These are phyloP conservation scores for Coriolopsis trogii DNA, from an alignment of 1,284 basidiomycete genomes.

Conservation along the genomic window DNA sequence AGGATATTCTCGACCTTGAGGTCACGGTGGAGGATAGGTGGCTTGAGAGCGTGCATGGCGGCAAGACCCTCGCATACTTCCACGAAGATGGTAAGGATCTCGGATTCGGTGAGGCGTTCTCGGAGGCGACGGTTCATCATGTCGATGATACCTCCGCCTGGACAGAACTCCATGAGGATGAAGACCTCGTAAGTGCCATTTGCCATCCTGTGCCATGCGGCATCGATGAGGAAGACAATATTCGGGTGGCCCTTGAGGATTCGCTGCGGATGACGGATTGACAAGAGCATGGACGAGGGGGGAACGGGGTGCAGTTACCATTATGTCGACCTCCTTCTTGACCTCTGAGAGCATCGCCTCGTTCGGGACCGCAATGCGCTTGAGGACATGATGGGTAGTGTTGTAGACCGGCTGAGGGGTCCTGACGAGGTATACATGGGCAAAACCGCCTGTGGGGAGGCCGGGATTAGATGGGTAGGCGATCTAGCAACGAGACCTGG, in stretches of 20 bases:
- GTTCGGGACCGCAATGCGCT: conserved; percentile 93
- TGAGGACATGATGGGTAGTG: conserved; percentile 95
- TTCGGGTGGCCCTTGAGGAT: conserved; percentile 89
- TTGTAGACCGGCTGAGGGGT: conserved; percentile 86
- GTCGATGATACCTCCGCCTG: conserved; percentile 96
- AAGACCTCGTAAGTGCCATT: conserved; percentile 94
- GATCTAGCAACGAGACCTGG: conserved; percentile 22
- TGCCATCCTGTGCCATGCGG: conserved; percentile 83
- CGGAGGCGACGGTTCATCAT: conserved; percentile 97
- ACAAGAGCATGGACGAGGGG: conserved; percentile 20
- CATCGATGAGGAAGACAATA: conserved; percentile 93
- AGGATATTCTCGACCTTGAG: conserved; percentile 99
- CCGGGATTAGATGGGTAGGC: conserved; percentile 12
- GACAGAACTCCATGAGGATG: conserved; percentile 98
- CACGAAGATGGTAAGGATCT: conserved; percentile 97
- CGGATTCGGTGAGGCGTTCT: conserved; percentile 90
- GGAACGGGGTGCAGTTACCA: conserved; percentile 63
- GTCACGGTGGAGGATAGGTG: conserved; percentile 93
- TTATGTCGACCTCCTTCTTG: conserved; percentile 97
- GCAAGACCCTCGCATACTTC: conserved; percentile 94
- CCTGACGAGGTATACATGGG: conserved; percentile 95
- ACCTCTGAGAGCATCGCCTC: conserved; percentile 93
- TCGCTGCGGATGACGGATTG: conserved; percentile 50
- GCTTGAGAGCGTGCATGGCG: conserved; percentile 92
- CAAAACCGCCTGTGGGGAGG: conserved; percentile 84